phyloP scores from a whole-genome alignment of 2,329 filamentous ascomycete genomes.

The Alternaria sp. region DNA sequence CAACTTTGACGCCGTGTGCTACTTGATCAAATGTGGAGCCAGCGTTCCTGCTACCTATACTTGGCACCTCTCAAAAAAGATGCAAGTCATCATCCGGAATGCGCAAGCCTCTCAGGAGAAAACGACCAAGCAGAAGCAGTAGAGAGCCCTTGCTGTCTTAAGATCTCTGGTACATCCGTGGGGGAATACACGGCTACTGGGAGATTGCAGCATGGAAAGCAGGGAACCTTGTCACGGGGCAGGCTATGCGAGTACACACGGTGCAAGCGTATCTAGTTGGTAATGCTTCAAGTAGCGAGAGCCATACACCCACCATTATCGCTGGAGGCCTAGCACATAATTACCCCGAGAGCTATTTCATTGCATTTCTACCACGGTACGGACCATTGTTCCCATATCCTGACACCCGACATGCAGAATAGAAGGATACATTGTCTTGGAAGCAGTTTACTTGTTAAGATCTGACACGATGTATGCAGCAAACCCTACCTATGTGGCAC shows the following conservation, averaged over 20 bases:
- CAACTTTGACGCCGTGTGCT: neutral
- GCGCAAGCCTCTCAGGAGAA: neutral
- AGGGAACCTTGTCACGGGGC: no score
- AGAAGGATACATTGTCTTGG: neutral
- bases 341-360: neutral
- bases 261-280: neutral
- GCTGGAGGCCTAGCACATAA: neutral
- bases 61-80: neutral
- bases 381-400: neutral
- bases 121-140: neutral
- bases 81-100: neutral
- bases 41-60: neutral
- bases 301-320: neutral
- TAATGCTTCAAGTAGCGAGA: neutral
- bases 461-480: neutral
- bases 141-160: neutral
- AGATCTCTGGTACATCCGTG: neutral
- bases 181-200: neutral
- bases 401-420: neutral
- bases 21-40: neutral
- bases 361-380: neutral
- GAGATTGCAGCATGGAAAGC: neutral
- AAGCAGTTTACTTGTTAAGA: neutral
- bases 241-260: neutral
- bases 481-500: neutral